phyloP scores from a whole-genome alignment of 176 grass and related monocot species.

The Triticum dicoccoides region DNA sequence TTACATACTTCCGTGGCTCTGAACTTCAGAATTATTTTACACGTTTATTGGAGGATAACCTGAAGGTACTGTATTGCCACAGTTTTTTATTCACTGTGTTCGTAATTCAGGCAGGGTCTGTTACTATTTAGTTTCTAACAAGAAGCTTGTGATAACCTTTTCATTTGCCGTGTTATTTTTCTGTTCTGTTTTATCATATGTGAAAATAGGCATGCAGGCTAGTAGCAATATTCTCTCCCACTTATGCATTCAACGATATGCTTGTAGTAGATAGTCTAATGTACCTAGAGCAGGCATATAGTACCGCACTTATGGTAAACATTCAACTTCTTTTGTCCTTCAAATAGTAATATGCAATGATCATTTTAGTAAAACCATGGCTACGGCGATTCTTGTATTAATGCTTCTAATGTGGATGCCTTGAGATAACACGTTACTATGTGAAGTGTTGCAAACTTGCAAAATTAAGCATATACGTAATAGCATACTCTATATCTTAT shows the following conservation, averaged over 20 bases:
- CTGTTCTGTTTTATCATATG: background rate
- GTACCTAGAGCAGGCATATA: background rate
- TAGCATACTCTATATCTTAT: background rate
- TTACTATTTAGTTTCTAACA: background rate
- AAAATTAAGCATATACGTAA: background rate
- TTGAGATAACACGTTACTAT: background rate
- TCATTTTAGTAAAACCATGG: background rate
- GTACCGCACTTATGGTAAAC: background rate
- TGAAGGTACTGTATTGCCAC: slow-evolving; percentile 54
- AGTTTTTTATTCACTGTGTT: background rate
- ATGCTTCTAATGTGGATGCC: background rate
- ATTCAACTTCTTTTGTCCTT: background rate
- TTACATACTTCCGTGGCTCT: slow-evolving; percentile 87
- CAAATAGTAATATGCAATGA: background rate
- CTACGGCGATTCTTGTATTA: background rate
- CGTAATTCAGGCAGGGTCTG: background rate
- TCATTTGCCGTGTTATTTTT: background rate
- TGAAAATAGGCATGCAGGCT: background rate
- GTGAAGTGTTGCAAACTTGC: background rate
- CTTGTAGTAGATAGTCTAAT: background rate
- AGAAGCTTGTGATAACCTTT: background rate
- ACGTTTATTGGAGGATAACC: slow-evolving; percentile 80
- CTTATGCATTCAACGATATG: background rate
- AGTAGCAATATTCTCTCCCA: background rate
- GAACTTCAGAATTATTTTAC: slow-evolving; percentile 97